phyloP scores from a whole-genome alignment of 768 basidiomycete genomes.

The Russula brevipes region DNA sequence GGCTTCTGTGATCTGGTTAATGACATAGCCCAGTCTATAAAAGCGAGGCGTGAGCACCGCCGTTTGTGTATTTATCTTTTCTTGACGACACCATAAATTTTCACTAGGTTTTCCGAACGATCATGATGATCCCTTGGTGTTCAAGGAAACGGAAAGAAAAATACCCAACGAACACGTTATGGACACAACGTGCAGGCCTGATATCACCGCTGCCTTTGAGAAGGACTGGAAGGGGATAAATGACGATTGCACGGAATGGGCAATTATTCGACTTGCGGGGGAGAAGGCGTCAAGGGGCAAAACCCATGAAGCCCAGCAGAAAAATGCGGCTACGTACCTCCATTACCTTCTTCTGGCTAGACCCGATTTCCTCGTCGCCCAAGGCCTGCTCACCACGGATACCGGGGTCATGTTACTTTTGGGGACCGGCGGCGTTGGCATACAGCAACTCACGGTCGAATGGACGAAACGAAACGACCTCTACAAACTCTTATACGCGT shows the following conservation, averaged over 20 bases:
- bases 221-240: background rate
- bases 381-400: conserved; percentile 1
- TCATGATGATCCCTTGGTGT: background rate
- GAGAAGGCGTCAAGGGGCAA: background rate
- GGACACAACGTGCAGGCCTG: background rate
- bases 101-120: background rate
- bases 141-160: background rate
- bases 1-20: no score
- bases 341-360: conserved; percentile 1
- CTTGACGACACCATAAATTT: background rate
- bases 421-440: no score
- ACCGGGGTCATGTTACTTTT: no score
- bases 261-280: background rate
- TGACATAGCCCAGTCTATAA: no score
- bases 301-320: background rate
- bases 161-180: background rate
- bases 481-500: background rate
- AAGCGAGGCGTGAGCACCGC: no score
- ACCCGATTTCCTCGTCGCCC: conserved; percentile 3
- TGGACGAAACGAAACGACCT: background rate
- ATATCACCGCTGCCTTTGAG: background rate
- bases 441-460: background rate
- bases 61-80: background rate
- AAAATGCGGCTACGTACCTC: background rate
- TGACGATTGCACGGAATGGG: background rate